These are phyloP conservation scores for Dothiorella sarmentorum DNA, from an alignment of 2,329 filamentous ascomycete genomes.

Conservation along the genomic window DNA sequence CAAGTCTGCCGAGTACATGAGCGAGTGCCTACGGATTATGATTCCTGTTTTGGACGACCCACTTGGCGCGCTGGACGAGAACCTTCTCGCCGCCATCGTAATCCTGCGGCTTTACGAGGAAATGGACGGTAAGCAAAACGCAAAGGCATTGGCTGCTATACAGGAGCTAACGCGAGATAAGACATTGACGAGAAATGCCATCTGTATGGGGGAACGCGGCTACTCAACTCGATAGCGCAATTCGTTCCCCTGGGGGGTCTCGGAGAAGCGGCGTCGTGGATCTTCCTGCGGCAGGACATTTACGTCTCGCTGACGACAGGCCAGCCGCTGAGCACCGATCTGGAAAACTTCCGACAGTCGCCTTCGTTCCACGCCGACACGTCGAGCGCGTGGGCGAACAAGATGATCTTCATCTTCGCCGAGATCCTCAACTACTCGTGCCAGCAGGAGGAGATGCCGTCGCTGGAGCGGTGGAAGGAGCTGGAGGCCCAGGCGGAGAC, in stretches of 20 bases:
- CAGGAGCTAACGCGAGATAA: not conserved
- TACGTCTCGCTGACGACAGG: slow-evolving; percentile 39
- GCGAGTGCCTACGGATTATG: slow-evolving; percentile 46
- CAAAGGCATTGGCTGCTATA: too few species aligned
- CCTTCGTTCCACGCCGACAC: slow-evolving; percentile 30
- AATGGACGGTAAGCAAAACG: slow-evolving; percentile 28
- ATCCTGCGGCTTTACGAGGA: slow-evolving; percentile 51
- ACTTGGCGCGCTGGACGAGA: slow-evolving; percentile 44
- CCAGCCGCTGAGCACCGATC: slow-evolving; percentile 30
- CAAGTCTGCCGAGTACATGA: slow-evolving; percentile 45
- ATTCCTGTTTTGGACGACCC: slow-evolving; percentile 45
- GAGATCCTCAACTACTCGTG: slow-evolving; percentile 27
- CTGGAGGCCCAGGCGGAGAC: slow-evolving; percentile 31
- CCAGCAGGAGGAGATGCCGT: slow-evolving; percentile 26
- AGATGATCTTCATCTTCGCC: slow-evolving; percentile 32
- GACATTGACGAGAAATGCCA: slow-evolving; percentile 39
- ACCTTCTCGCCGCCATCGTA: slow-evolving; percentile 48
- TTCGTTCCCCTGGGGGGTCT: slow-evolving; percentile 39
- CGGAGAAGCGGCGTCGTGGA: slow-evolving; percentile 41
- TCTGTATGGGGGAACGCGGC: slow-evolving; percentile 38
- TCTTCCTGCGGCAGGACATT: slow-evolving; percentile 41
- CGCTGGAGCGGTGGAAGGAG: slow-evolving; percentile 29
- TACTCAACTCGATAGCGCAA: slow-evolving; percentile 38
- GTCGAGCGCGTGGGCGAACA: slow-evolving; percentile 32
- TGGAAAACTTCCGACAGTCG: slow-evolving; percentile 31